A percentile compares a stretch with the other conserved stretches of the same genome.
Evolutionary conservation across 768 basidiomycete genomes (phyloP).

Genomic region (Suillus fuscotomentosus): DNA sequence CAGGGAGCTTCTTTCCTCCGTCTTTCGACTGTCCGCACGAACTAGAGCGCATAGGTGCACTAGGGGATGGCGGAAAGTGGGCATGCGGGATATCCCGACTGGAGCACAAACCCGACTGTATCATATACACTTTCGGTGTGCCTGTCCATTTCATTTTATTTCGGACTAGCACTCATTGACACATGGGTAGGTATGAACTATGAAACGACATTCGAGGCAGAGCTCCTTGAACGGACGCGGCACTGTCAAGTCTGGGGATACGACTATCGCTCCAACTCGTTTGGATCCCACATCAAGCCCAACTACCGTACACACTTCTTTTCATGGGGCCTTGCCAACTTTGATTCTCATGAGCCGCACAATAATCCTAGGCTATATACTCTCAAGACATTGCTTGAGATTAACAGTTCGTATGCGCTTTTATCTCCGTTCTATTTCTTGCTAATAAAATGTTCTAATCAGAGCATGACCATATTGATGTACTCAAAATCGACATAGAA

Average conservation of each 20-base stretch:
- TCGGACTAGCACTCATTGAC: not conserved
- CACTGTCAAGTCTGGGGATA: slow-evolving; percentile 62
- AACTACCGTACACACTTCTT: slow-evolving; percentile 41
- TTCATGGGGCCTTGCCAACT: slow-evolving; percentile 38
- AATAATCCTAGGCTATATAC: slow-evolving; percentile 41
- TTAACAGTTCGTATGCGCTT: slow-evolving; percentile 33
- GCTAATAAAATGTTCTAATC: not conserved
- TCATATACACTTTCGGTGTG: slow-evolving; percentile 63
- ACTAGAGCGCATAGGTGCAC: slow-evolving; percentile 40
- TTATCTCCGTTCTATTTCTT: slow-evolving; percentile 1
- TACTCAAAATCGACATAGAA: slow-evolving; percentile 47
- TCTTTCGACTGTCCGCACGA: slow-evolving; percentile 45
- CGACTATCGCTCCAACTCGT: slow-evolving; percentile 42
- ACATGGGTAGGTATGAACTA: slow-evolving; percentile 44
- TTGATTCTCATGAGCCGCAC: slow-evolving; percentile 33
- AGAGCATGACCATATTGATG: slow-evolving; percentile 38
- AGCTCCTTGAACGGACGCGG: slow-evolving; percentile 45
- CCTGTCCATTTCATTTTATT: not conserved
- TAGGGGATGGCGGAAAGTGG: slow-evolving; percentile 74
- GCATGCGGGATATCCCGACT: slow-evolving; percentile 61
- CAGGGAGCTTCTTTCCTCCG: slow-evolving; percentile 48
- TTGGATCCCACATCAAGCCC: slow-evolving; percentile 32
- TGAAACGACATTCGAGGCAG: slow-evolving; percentile 65
- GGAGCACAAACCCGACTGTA: slow-evolving; percentile 50
- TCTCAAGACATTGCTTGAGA: slow-evolving; percentile 42